Evolutionary conservation across 2,329 filamentous ascomycete genomes (phyloP), one percentile per base, ranked within the genome.

Genomic region (Penicillium vulpinum): DNA sequence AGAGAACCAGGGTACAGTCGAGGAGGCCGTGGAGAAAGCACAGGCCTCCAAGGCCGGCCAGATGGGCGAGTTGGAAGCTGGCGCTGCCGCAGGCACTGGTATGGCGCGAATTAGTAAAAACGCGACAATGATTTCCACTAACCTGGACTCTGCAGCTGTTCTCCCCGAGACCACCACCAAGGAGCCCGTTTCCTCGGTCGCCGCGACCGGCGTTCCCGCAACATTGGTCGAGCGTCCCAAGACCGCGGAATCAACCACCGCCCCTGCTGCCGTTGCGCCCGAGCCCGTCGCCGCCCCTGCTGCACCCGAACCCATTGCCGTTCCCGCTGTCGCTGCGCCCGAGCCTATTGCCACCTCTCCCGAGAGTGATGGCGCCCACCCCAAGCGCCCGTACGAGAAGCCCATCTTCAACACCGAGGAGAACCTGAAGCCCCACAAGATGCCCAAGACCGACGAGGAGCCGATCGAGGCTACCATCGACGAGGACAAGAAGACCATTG

Each of bases 371-470:
- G 65, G 62, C 22, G 55, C 60, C 10, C 70, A 73, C 39, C 44
- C 57, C 33, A 75, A 75, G 68, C 71, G 73, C 24, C 70, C 73
- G n/a, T 71, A 74, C 49, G 72, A 75, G 62, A 72, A 62, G 48
- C 68, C 68, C 36, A 56, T 68, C 44, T 67, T 72, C 21, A 67
- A 62, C 45, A 68, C 72, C 38, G 70, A 74, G 21, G 62, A 56
- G 35, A 46, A 52, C 48, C 13, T 65, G 48, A 71, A 73, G 60
- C 72, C 71, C 31, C 62, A 63, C 58, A 75, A 75, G 65, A 73
- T 74, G 22, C 55, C 67, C 60, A 73, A 72, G 59, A 69, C 71
- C 1, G 70, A 73, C 22, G 70, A 69, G 57, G 67, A 68, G 43
- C 31, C 62, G 49, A 48, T 64, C 33, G 58, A 52, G 8, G 56